Evolutionary conservation across 2,329 filamentous ascomycete species (phyloP).

Genomic region (Neonectria ditissima): DNA sequence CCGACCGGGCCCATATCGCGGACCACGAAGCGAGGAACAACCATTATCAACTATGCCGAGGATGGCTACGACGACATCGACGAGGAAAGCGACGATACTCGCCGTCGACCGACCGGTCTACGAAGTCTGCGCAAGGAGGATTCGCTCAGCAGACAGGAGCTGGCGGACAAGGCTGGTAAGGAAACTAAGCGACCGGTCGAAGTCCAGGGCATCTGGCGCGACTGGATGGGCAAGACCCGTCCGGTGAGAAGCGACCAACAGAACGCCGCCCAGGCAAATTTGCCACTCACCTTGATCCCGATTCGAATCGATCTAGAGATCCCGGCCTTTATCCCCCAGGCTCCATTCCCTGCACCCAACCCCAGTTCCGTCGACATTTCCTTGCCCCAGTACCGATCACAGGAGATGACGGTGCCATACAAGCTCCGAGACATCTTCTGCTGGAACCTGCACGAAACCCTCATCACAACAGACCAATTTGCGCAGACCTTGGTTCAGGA

Average conservation of each 20-base stretch:
- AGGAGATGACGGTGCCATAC: conserved; percentile 85
- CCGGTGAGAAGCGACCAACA: conserved; percentile 68
- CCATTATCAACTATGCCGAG: conserved; percentile 97
- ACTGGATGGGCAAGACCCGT: conserved; percentile 88
- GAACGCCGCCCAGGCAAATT: conserved; percentile 73
- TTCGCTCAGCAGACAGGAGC: conserved; percentile 68
- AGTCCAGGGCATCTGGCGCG: conserved; percentile 90
- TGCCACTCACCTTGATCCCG: conserved; percentile 91
- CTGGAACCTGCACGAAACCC: conserved; percentile 96
- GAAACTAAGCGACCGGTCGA: conserved; percentile 83
- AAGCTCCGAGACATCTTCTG: conserved; percentile 94
- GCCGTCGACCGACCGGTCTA: conserved; percentile 84
- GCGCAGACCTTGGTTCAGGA: conserved; percentile 92
- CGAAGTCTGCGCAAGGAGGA: conserved; percentile 86
- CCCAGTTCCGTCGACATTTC: conserved; percentile 75
- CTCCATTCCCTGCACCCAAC: conserved; percentile 73
- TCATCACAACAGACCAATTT: conserved; percentile 96
- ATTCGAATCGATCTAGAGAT: conserved; percentile 97
- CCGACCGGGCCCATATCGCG: conserved; percentile 76
- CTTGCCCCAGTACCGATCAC: conserved; percentile 81
- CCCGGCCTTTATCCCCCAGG: conserved; percentile 76
- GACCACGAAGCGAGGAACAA: conserved; percentile 97
- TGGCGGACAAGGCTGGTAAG: conserved; percentile 83
- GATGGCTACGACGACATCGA: conserved; percentile 88
- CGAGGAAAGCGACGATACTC: conserved; percentile 78